A percentile compares a stretch with the other conserved stretches of the same genome.
Evolutionary conservation across 371 early-diverging fungal species (phyloP).

Genomic region (Basidiobolus meristosporus): DNA sequence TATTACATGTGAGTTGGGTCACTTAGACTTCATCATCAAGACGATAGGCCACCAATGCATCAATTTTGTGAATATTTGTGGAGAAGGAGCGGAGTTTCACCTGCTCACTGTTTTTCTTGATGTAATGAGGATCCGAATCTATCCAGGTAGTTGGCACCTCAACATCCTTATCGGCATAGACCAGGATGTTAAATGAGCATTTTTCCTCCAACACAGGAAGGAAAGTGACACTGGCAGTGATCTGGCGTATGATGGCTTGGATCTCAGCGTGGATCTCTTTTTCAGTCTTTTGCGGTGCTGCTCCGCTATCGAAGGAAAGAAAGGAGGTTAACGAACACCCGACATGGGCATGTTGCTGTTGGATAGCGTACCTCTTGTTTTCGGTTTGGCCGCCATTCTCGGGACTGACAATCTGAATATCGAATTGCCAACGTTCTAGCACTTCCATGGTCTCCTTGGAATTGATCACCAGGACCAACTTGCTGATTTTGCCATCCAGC

Average conservation of each 20-base stretch:
- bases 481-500: constrained; percentile 36
- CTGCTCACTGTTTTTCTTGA: constrained; percentile 63
- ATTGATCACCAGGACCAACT: constrained; percentile 66
- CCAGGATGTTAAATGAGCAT: constrained; percentile 75
- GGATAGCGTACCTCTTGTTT: constrained; percentile 6
- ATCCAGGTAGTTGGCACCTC: constrained; percentile 76
- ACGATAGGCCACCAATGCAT: constrained; percentile 68
- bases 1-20: too few relatives aligned
- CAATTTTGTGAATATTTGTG: constrained; percentile 64
- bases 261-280: constrained; percentile 56
- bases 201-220: constrained; percentile 74
- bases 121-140: constrained; percentile 56
- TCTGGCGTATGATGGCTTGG: constrained; percentile 74
- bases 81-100: constrained; percentile 58
- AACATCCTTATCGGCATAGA: constrained; percentile 70
- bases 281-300: constrained; percentile 23
- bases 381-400: constrained; percentile 6
- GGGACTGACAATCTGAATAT: constrained; percentile 30
- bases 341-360: constrained; percentile 1
- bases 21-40: constrained; percentile 19
- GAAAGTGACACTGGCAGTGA: constrained; percentile 74
- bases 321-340: too few relatives aligned
- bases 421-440: constrained; percentile 87
- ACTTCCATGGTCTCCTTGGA: constrained; percentile 59
- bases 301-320: neutral